Conservation (phyloP, 2,329 filamentous ascomycete genomes). For the Cytospora schulzeri region DNA sequence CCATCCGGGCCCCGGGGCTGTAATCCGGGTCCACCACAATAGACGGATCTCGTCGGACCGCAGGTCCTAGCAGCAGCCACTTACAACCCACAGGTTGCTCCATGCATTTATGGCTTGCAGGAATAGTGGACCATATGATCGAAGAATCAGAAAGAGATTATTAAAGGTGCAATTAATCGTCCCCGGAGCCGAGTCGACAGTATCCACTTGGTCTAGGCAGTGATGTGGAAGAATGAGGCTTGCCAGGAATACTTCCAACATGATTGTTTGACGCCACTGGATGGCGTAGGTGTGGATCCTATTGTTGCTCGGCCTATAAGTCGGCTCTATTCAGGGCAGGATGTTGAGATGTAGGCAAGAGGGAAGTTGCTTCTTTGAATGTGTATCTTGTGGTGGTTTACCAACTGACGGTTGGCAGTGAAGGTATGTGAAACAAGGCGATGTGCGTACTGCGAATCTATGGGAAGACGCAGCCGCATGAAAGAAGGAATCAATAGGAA, state of each 20-base stretch:
- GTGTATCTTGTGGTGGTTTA: background rate
- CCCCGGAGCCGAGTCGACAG: background rate
- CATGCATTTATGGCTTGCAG: constrained; percentile 7
- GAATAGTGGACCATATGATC: constrained; percentile 2
- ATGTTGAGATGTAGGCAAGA: background rate
- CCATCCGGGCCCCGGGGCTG: constrained; percentile 21
- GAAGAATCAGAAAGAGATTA: constrained; percentile 8
- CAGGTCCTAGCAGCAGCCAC: constrained; percentile 24
- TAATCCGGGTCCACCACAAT: constrained; percentile 10
- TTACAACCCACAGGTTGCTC: constrained; percentile 21
- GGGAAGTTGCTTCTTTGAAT: background rate
- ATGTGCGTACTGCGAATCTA: constrained; percentile 29
- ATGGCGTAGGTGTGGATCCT: background rate
- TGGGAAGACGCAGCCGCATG: background rate
- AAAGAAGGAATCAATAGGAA: background rate
- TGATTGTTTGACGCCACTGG: background rate
- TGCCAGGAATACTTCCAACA: background rate
- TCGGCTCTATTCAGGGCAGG: background rate
- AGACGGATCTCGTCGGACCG: constrained; percentile 28
- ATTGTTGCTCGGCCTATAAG: background rate
- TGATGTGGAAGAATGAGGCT: background rate
- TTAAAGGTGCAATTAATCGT: background rate
- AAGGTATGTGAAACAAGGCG: constrained; percentile 28
- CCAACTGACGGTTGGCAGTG: constrained; percentile 22
- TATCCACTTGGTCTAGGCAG: background rate